phyloP scores from a whole-genome alignment of 2,329 filamentous ascomycete genomes.

The Sarocladium oryzae region DNA sequence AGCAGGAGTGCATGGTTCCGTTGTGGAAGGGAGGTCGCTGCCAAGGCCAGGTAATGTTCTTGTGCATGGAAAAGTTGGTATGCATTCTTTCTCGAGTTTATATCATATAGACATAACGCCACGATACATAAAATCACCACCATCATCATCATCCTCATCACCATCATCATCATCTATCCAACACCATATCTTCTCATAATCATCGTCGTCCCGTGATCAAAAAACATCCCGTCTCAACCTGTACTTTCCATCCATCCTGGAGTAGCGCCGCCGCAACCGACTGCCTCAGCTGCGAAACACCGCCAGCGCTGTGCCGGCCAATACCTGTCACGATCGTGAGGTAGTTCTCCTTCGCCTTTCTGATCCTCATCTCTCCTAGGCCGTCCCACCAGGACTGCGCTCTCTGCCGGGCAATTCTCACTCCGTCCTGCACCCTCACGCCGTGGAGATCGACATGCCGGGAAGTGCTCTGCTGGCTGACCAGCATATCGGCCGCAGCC shows the following conservation, averaged over 20 bases:
- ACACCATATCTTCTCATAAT: conserved; percentile 8
- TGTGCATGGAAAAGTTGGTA: too few species aligned
- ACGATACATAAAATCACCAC: too few species aligned
- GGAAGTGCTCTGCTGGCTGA: conserved; percentile 57
- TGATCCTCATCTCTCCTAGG: conserved; percentile 57
- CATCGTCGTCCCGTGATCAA: conserved; percentile 55
- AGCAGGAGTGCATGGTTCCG: conserved; percentile 55
- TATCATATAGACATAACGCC: too few species aligned
- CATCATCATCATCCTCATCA: too few species aligned
- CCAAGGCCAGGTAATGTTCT: not conserved
- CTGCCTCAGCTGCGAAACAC: conserved; percentile 68
- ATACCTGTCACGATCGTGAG: conserved; percentile 76
- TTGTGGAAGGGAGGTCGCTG: conserved; percentile 25
- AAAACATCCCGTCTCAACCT: conserved; percentile 64
- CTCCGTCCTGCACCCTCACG: conserved; percentile 71
- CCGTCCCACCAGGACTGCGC: conserved; percentile 71
- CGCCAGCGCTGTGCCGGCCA: conserved; percentile 71
- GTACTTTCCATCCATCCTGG: conserved; percentile 76
- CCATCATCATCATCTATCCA: not conserved
- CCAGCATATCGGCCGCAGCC: conserved; percentile 63
- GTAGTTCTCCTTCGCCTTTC: conserved; percentile 39
- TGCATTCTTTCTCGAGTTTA: too few species aligned
- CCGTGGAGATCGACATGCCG: conserved; percentile 73
- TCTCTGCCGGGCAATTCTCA: conserved; percentile 65
- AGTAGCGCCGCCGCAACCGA: conserved; percentile 72